Conservation (phyloP, 768 basidiomycete genomes). For the Lepiota venenata region DNA sequence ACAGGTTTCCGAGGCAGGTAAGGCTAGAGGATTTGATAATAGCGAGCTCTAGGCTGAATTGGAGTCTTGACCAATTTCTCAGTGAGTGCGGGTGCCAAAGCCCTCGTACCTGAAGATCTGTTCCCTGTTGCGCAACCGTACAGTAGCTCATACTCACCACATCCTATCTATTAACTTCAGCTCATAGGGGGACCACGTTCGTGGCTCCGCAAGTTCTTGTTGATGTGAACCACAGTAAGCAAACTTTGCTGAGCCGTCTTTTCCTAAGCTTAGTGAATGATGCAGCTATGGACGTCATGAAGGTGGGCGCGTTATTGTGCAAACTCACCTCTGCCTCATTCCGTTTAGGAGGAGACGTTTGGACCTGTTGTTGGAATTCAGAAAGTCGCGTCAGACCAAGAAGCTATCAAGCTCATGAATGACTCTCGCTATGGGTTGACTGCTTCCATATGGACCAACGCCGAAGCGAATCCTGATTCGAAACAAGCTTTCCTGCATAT, state of each 20-base stretch:
- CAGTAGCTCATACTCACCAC: constrained; percentile 19
- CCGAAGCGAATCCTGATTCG: constrained; percentile 53
- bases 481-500: constrained; percentile 65
- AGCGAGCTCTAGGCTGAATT: background rate
- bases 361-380: constrained; percentile 93
- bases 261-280: background rate
- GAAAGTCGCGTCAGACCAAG: constrained; percentile 84
- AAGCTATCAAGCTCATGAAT: constrained; percentile 91
- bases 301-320: constrained; percentile 35
- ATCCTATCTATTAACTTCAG: background rate
- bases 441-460: constrained; percentile 91
- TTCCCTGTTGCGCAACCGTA: constrained; percentile 71
- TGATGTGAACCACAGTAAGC: constrained; percentile 84
- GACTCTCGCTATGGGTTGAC: constrained; percentile 95
- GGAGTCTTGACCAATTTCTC: constrained; percentile 4
- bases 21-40: constrained; percentile 16
- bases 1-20: constrained; percentile 84
- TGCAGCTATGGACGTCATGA: constrained; percentile 91
- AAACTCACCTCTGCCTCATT: background rate
- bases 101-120: constrained; percentile 63
- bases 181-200: constrained; percentile 69
- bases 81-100: constrained; percentile 79
- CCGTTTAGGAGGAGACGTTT: constrained; percentile 76
- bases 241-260: background rate
- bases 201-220: constrained; percentile 91